Evolutionary conservation across 2,329 filamentous ascomycete genomes (phyloP), one percentile per base, ranked within the genome.

Genomic region (Emmonsiellopsis sp.): DNA sequence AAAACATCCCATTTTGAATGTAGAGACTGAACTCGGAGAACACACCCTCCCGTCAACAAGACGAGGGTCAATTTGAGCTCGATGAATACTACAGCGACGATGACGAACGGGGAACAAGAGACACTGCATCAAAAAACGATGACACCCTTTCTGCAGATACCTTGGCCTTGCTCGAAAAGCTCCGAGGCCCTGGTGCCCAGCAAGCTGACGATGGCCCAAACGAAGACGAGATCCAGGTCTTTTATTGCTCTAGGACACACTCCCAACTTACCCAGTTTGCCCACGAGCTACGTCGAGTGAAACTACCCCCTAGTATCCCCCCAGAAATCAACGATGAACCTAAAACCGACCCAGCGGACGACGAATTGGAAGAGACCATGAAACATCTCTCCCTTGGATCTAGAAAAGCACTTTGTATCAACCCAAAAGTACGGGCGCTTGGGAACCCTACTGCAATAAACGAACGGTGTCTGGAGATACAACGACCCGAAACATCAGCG

Each of bases 241-340:
- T 88, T 69, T 95, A 92, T 71, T 93, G 90, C 53, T 96, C 91
- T 7, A 81, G 91, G 65, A 96, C 91, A 1, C 91, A 96, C 68
- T 96, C 91, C 2, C 91, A 96, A 64, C 73, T 96, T 11, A 86
- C 86, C 1, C 91, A 96, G 65, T 95, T 96, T 68, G 84, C 92
- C 15, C 80, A 83, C 42, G 91, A 96, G 67, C 73, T 96, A 49
- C 82, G 85, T 1, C 83, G 89, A 31, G 87, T 94, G n/a, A 73
- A 73, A 0, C 83, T 95, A 55, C 88, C 90, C 4, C 78, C 88
- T 0, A 88, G 86, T 2, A 69, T 93, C 2, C 81, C 82, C 0
- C 58, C 64, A n/a, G 68, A 70, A 20, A 53, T 64, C 8, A 64
- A 65, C 26, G 54, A 59, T 9, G 62, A 63, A 51, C 59, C 34